A percentile compares a stretch with the other conserved stretches of the same genome.
These are phyloP conservation scores for Citrus cavaleriei DNA, from an alignment of 345 rosid species.

Conservation along the genomic window DNA sequence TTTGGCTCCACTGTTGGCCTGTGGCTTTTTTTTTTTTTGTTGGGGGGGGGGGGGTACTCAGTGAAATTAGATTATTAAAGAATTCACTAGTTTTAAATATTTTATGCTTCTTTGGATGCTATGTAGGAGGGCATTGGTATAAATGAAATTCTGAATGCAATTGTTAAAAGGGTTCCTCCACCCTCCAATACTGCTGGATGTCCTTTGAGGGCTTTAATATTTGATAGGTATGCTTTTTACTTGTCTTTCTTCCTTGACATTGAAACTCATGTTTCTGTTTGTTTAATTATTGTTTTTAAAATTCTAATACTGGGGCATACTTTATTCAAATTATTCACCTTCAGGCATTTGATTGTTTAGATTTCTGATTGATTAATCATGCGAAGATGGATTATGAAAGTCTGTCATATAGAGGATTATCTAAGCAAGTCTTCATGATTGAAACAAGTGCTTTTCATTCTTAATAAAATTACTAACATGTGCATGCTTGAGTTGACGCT, in stretches of 20 bases:
- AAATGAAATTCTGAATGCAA: constrained; percentile 72
- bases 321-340: background rate
- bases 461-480: background rate
- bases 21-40: background rate
- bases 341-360: background rate
- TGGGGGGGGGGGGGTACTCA: background rate
- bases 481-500: background rate
- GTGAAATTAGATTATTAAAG: background rate
- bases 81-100: background rate
- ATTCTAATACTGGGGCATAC: background rate
- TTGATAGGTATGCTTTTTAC: constrained; percentile 73
- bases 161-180: constrained; percentile 77
- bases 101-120: background rate
- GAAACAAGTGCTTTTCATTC: background rate
- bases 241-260: background rate
- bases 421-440: background rate
- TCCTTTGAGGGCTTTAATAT: constrained; percentile 83
- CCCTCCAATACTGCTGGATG: constrained; percentile 57
- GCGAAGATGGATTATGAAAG: background rate
- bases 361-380: background rate
- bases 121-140: constrained; percentile 91
- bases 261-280: background rate
- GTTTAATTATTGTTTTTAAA: background rate
- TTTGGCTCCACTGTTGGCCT: background rate
- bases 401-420: background rate